phyloP scores from a whole-genome alignment of 2,329 filamentous ascomycete genomes.

The Nothophaeocryptopus gaeumannii region DNA sequence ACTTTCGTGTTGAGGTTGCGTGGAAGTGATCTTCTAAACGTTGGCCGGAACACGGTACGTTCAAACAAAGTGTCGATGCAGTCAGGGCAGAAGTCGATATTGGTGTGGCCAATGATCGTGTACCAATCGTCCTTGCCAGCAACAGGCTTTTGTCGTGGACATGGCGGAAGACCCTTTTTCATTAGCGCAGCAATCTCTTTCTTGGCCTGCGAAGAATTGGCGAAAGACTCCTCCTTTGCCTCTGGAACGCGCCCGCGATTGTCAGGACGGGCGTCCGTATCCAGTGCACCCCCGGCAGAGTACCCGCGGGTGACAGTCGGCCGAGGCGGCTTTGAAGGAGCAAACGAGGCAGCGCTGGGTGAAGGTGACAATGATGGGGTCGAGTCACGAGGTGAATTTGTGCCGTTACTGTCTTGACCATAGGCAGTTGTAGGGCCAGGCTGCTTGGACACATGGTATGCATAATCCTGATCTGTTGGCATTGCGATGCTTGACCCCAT shows the following conservation, averaged over 20 bases:
- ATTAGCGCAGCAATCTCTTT: slow-evolving; percentile 49
- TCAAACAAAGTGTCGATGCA: slow-evolving; percentile 72
- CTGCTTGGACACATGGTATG: slow-evolving; percentile 31
- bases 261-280: slow-evolving; percentile 6
- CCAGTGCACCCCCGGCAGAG: slow-evolving; percentile 4
- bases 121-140: slow-evolving; percentile 74
- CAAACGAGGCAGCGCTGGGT: slow-evolving; percentile 1
- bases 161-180: slow-evolving; percentile 56
- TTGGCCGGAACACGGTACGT: slow-evolving; percentile 63
- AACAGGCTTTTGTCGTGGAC: slow-evolving; percentile 63
- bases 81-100: slow-evolving; percentile 77
- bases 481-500: slow-evolving; percentile 38
- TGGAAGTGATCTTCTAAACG: slow-evolving; percentile 62
- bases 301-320: slow-evolving; percentile 12
- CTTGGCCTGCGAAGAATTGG: slow-evolving; percentile 27
- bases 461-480: slow-evolving; percentile 44
- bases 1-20: slow-evolving; percentile 58
- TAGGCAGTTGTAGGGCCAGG: slow-evolving; percentile 8
- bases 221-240: slow-evolving; percentile 22
- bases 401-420: background rate
- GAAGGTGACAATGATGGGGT: slow-evolving; percentile 7
- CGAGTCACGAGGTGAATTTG: background rate
- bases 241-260: slow-evolving; percentile 12
- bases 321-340: slow-evolving; percentile 7
- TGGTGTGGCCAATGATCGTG: slow-evolving; percentile 66